Evolutionary conservation across 805 yeast genomes (phyloP).

Genomic region (Clavispora carvajalis): DNA sequence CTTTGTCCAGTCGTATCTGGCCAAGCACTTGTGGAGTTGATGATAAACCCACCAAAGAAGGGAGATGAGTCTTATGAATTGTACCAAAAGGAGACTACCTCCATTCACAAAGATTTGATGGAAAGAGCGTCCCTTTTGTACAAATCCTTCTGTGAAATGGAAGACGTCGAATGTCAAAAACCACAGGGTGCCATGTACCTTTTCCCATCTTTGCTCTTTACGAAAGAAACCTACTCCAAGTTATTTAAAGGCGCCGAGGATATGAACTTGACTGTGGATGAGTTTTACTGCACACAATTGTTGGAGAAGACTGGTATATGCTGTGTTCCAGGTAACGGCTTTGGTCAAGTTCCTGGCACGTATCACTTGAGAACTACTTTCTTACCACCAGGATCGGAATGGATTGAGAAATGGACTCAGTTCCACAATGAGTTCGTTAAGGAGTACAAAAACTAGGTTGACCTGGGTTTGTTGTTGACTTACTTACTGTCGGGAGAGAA

Average conservation of each 20-base stretch:
- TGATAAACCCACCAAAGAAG: conserved; percentile 83
- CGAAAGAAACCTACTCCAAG: conserved; percentile 39
- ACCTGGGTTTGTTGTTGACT: background rate
- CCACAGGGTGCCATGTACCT: conserved; percentile 98
- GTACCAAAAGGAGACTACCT: conserved; percentile 56
- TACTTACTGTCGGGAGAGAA: background rate
- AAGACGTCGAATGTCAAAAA: conserved; percentile 77
- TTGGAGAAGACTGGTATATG: conserved; percentile 91
- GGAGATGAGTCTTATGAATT: conserved; percentile 73
- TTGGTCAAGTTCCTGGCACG: conserved; percentile 88
- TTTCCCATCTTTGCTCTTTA: conserved; percentile 73
- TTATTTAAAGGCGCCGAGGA: conserved; percentile 60
- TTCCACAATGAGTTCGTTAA: conserved; percentile 74
- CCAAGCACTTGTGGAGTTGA: conserved; percentile 86
- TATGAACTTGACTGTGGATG: conserved; percentile 65
- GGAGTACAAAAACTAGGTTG: conserved; percentile 32
- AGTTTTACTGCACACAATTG: conserved; percentile 78
- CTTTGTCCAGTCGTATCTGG: conserved; percentile 94
- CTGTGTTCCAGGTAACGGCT: conserved; percentile 96
- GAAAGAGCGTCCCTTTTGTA: conserved; percentile 61
- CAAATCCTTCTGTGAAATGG: conserved; percentile 68
- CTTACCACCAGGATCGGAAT: conserved; percentile 89
- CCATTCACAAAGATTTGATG: conserved; percentile 58
- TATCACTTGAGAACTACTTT: conserved; percentile 94
- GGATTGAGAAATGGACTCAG: conserved; percentile 72